Evolutionary conservation across 176 grass and related monocot species (phyloP).

Genomic region (Bolboschoenus planiculmis): DNA sequence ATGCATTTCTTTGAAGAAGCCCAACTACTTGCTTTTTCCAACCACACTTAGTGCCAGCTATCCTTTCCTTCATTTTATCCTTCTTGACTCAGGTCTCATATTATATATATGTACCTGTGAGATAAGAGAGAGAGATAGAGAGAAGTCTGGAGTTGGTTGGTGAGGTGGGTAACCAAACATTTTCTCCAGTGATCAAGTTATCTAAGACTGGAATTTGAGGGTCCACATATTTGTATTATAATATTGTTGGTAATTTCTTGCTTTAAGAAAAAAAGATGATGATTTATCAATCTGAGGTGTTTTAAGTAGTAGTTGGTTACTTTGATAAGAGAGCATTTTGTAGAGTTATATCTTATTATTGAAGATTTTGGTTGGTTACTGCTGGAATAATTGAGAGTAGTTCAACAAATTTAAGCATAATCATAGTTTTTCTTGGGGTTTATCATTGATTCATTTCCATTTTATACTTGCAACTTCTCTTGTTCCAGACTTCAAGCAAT

Average conservation of each 20-base stretch:
- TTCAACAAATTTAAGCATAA: background rate
- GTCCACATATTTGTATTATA: background rate
- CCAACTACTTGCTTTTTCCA: constrained; percentile 22
- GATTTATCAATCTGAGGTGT: background rate
- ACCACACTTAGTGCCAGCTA: constrained; percentile 13
- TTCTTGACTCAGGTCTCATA: background rate
- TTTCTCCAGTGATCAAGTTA: background rate
- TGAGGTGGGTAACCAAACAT: constrained; percentile 22
- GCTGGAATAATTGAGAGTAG: background rate
- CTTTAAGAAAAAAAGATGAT: background rate
- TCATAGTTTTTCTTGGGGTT: background rate
- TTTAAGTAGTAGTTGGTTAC: background rate
- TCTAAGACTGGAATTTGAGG: background rate
- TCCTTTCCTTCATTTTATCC: background rate
- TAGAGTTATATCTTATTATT: background rate
- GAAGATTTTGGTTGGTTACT: background rate
- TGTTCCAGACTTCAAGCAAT: background rate
- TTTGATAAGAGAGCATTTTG: background rate
- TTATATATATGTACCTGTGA: constrained; percentile 4
- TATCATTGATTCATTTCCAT: background rate
- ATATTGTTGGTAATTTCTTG: background rate
- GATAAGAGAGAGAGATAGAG: background rate
- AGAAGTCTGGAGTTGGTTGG: background rate
- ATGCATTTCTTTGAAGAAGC: constrained; percentile 10
- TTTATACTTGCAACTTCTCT: background rate